A percentile compares a stretch with the other conserved stretches of the same genome.
phyloP scores from a whole-genome alignment of 139 green algal genomes.

The Coelastrella sp. region DNA sequence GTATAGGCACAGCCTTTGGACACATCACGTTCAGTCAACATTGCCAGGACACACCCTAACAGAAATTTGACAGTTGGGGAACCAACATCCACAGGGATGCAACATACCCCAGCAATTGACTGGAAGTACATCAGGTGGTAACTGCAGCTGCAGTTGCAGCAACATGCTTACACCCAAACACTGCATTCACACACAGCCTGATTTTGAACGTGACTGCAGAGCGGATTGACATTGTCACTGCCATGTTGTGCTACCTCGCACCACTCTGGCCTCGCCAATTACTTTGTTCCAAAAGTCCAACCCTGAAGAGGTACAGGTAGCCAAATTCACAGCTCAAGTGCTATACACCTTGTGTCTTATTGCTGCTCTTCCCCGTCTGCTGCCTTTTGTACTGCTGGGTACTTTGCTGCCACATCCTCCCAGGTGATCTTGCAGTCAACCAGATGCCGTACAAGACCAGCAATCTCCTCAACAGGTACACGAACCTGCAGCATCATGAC shows the following conservation, averaged over 20 bases:
- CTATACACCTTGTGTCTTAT: neutral
- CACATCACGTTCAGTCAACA: too few species aligned
- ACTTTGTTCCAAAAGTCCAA: too few species aligned
- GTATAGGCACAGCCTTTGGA: too few species aligned
- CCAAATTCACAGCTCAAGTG: neutral
- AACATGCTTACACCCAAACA: neutral
- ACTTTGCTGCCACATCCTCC: conserved; percentile 80
- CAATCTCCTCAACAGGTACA: conserved; percentile 81
- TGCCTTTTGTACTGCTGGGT: conserved; percentile 80
- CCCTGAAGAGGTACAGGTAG: too few species aligned
- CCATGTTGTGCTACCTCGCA: too few species aligned
- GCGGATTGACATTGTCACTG: neutral
- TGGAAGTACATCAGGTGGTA: too few species aligned
- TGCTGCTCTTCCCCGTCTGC: conserved; percentile 34
- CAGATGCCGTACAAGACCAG: conserved; percentile 75
- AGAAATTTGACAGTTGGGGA: too few species aligned
- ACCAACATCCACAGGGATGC: too few species aligned
- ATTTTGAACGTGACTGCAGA: neutral
- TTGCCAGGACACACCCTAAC: too few species aligned
- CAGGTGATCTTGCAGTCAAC: conserved; percentile 74
- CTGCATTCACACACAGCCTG: neutral
- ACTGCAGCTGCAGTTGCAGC: too few species aligned
- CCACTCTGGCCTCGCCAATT: too few species aligned
- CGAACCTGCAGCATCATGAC: conserved; percentile 67
- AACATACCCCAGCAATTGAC: too few species aligned